Evolutionary conservation across 108 stramenopile genomes (phyloP).

Genomic region (Fragilaria crotonensis): DNA sequence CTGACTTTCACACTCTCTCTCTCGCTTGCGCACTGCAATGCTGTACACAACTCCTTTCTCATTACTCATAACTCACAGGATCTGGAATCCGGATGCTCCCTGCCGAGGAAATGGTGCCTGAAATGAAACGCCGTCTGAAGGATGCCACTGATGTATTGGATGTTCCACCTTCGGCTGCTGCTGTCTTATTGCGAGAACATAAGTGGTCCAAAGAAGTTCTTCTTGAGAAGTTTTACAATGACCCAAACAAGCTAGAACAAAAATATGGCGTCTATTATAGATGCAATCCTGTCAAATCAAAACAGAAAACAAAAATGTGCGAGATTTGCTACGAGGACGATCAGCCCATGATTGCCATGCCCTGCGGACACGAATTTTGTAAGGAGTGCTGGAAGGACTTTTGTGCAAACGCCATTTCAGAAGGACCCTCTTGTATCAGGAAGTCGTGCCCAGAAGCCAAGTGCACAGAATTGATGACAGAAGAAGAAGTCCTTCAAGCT

Average conservation of each 20-base stretch:
- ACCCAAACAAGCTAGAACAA: slow-evolving; percentile 55
- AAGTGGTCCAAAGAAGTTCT: slow-evolving; percentile 92
- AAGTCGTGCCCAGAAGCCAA: slow-evolving; percentile 85
- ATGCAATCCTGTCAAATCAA: slow-evolving; percentile 12
- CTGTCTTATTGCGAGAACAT: slow-evolving; percentile 79
- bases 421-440: slow-evolving; percentile 80
- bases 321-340: slow-evolving; percentile 83
- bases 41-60: no score
- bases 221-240: slow-evolving; percentile 70
- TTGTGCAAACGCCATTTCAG: slow-evolving; percentile 68
- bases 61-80: no score
- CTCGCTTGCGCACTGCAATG: no score
- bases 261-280: slow-evolving; percentile 68
- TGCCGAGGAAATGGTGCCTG: slow-evolving; percentile 55
- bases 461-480: slow-evolving; percentile 83
- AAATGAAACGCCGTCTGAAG: slow-evolving; percentile 56
- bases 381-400: slow-evolving; percentile 90
- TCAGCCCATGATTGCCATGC: slow-evolving; percentile 68
- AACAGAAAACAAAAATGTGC: slow-evolving; percentile 29
- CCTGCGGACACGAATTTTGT: slow-evolving; percentile 95
- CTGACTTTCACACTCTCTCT: neutral
- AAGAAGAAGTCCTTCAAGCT: slow-evolving; percentile 55
- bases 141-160: slow-evolving; percentile 81
- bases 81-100: slow-evolving; percentile 63
- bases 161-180: slow-evolving; percentile 67